phyloP scores from a whole-genome alignment of 2,329 filamentous ascomycete genomes.

The Fusarium abutilonis region DNA sequence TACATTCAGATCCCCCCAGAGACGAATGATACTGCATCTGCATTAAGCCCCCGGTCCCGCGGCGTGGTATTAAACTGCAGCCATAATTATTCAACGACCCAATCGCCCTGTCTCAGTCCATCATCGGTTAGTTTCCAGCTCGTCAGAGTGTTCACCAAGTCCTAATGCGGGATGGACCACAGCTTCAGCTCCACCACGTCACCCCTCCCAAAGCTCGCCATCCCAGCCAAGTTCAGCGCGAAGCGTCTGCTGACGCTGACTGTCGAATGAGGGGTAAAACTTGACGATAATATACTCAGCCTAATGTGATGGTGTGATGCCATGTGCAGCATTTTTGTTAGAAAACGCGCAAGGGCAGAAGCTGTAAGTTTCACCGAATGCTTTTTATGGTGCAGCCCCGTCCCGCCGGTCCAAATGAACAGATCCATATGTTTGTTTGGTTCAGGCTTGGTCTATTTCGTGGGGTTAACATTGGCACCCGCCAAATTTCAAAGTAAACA shows the following conservation, averaged over 20 bases:
- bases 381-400: slow-evolving; percentile 25
- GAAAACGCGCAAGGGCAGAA: slow-evolving; percentile 37
- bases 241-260: slow-evolving; percentile 43
- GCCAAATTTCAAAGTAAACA: slow-evolving; percentile 42
- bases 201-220: slow-evolving; percentile 34
- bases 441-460: slow-evolving; percentile 5
- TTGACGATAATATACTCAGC: slow-evolving; percentile 20
- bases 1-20: slow-evolving; percentile 30
- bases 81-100: slow-evolving; percentile 39
- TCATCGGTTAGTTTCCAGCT: slow-evolving; percentile 34
- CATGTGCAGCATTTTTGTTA: slow-evolving; percentile 44
- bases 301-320: slow-evolving; percentile 41
- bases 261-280: slow-evolving; percentile 43
- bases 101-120: slow-evolving; percentile 37
- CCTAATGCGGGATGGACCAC: slow-evolving; percentile 43
- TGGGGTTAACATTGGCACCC: slow-evolving; percentile 40
- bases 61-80: slow-evolving; percentile 33
- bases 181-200: slow-evolving; percentile 41
- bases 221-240: slow-evolving; percentile 27
- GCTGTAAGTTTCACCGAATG: slow-evolving; percentile 7
- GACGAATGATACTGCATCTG: slow-evolving; percentile 30
- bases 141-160: slow-evolving; percentile 38
- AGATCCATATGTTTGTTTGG: neutral
- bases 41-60: slow-evolving; percentile 30
- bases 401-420: slow-evolving; percentile 2